phyloP scores from a whole-genome alignment of 768 basidiomycete species.

The Glaciozyma antarctica region DNA sequence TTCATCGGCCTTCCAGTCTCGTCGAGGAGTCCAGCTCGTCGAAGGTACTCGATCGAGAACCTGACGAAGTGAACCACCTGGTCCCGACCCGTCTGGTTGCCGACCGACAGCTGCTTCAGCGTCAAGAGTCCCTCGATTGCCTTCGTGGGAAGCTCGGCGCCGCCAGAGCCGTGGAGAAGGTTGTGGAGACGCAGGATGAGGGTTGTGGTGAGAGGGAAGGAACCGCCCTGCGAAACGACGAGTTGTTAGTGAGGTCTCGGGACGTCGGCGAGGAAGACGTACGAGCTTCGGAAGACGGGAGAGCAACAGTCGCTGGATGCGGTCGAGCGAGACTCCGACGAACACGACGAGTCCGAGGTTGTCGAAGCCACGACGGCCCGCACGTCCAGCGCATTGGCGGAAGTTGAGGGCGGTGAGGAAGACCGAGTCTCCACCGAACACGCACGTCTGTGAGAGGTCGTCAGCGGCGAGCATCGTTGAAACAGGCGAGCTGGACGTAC shows the following conservation, averaged over 20 bases:
- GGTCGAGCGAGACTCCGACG: conserved; percentile 56
- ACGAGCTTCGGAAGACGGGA: conserved; percentile 51
- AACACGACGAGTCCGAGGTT: conserved; percentile 59
- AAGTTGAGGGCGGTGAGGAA: conserved; percentile 44
- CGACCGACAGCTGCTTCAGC: conserved; percentile 54
- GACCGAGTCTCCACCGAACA: conserved; percentile 25
- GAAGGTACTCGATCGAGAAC: conserved; percentile 63
- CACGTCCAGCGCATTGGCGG: conserved; percentile 64
- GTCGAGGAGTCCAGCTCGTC: conserved; percentile 51
- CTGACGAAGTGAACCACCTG: conserved; percentile 58
- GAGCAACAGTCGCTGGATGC: conserved; percentile 55
- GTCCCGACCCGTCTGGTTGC: conserved; percentile 49
- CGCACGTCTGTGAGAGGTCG: conserved; percentile 42
- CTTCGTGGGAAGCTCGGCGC: conserved; percentile 46
- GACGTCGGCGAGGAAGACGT: background rate
- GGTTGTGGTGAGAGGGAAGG: conserved; percentile 60
- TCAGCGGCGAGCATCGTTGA: conserved; percentile 52
- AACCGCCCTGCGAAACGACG: conserved; percentile 41
- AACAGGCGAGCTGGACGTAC: conserved; percentile 55
- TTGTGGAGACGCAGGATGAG: conserved; percentile 57
- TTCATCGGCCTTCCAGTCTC: conserved; percentile 42
- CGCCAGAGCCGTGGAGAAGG: conserved; percentile 54
- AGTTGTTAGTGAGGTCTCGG: background rate
- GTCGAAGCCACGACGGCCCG: conserved; percentile 63
- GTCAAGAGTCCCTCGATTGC: conserved; percentile 50